These are phyloP conservation scores for Verticillium longisporum DNA, from an alignment of 2,329 filamentous ascomycete genomes.

Conservation along the genomic window DNA sequence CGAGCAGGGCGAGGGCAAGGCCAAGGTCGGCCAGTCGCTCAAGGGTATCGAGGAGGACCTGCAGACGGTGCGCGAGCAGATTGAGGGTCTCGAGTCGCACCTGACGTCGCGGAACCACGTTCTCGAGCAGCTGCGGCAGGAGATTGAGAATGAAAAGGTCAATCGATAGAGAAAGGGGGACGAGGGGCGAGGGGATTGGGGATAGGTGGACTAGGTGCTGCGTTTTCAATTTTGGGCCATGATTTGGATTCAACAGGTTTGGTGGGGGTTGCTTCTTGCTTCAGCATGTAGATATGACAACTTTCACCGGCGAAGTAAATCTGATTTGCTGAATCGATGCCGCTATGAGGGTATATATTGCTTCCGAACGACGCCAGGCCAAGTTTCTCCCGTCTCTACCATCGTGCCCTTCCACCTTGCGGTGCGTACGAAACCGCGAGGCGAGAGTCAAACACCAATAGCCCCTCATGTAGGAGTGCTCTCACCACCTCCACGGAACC, in stretches of 20 bases:
- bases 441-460: no score
- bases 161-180: slow-evolving; percentile 22
- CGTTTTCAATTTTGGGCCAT: not conserved
- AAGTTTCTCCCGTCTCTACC: not conserved
- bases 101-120: slow-evolving; percentile 68
- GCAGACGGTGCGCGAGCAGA: slow-evolving; percentile 84
- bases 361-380: not conserved
- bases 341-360: not conserved
- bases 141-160: slow-evolving; percentile 82
- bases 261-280: not conserved
- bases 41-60: slow-evolving; percentile 81
- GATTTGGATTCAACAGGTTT: not conserved
- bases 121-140: slow-evolving; percentile 67
- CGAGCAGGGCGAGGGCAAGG: slow-evolving; percentile 64
- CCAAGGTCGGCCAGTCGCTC: slow-evolving; percentile 62
- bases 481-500: not conserved
- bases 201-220: not conserved
- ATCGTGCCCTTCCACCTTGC: not conserved
- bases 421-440: not conserved
- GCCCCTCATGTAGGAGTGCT: not conserved
- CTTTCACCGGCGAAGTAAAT: not conserved
- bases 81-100: slow-evolving; percentile 83
- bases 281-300: not conserved
- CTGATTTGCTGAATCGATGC: not conserved
- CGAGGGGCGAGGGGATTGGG: not conserved